phyloP scores from a whole-genome alignment of 352 stramenopile genomes.

The Globisporangium sylvaticum region DNA sequence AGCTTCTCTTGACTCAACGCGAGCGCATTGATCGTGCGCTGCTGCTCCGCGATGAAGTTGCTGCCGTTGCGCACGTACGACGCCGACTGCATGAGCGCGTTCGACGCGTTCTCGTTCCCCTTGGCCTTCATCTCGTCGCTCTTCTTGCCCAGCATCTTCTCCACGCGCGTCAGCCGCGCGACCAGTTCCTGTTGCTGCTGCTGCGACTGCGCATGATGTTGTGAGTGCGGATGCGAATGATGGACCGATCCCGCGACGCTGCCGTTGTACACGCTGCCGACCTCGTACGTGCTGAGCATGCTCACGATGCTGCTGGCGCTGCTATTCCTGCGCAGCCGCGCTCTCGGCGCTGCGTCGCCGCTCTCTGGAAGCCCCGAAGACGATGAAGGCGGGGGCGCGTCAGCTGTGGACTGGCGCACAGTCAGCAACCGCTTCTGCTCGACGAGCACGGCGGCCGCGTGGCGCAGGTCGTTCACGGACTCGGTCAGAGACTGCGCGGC shows the following conservation, averaged over 20 bases:
- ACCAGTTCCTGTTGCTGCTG: constrained; percentile 29
- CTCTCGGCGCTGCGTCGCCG: constrained; percentile 18
- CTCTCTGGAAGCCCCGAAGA: constrained; percentile 8
- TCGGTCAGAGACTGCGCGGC: constrained; percentile 40
- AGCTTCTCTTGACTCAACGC: constrained; percentile 19
- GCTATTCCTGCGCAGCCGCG: constrained; percentile 15
- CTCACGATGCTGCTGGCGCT: constrained; percentile 18
- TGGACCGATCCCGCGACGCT: constrained; percentile 13
- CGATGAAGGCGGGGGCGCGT: constrained; percentile 22
- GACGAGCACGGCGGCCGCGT: constrained; percentile 43
- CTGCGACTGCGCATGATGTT: not conserved
- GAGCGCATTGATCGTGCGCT: constrained; percentile 46
- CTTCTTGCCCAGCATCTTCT: constrained; percentile 64
- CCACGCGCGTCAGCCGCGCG: constrained; percentile 34
- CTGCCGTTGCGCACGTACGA: constrained; percentile 31
- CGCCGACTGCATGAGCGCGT: constrained; percentile 54
- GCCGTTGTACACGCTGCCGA: constrained; percentile 10
- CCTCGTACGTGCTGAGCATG: constrained; percentile 18
- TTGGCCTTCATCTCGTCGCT: constrained; percentile 73
- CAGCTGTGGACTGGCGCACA: constrained; percentile 8
- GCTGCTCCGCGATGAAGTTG: constrained; percentile 36
- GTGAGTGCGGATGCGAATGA: not conserved
- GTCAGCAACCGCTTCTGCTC: constrained; percentile 53
- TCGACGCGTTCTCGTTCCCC: constrained; percentile 50
- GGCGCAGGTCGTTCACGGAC: constrained; percentile 54